These are phyloP conservation scores for Choiromyces venosus DNA, from an alignment of 495 filamentous ascomycete species.

Conservation along the genomic window DNA sequence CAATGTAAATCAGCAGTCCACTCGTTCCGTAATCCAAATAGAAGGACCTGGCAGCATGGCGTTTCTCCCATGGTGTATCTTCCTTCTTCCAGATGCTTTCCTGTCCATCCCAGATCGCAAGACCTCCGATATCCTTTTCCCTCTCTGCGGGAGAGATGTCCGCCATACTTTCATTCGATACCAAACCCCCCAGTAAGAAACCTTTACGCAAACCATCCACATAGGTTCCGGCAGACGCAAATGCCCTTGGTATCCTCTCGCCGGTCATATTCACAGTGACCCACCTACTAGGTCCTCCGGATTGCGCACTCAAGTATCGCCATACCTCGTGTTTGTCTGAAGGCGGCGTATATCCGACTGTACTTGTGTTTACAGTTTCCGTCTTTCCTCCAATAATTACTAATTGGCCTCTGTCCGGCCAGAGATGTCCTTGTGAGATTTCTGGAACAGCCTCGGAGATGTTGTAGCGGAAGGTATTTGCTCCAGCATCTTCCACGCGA, in stretches of 20 bases:
- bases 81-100: constrained; percentile 3
- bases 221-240: constrained; percentile 8
- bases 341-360: constrained; percentile 1
- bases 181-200: not conserved
- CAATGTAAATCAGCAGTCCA: constrained; percentile 7
- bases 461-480: constrained; percentile 4
- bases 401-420: constrained; percentile 2
- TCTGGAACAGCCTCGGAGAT: constrained; percentile 2
- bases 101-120: constrained; percentile 10
- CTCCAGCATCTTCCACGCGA: not conserved
- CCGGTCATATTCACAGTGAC: not conserved
- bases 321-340: constrained; percentile 9
- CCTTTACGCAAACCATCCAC: constrained; percentile 9
- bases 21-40: constrained; percentile 5
- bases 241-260: constrained; percentile 5
- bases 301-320: constrained; percentile 1
- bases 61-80: constrained; percentile 9
- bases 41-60: constrained; percentile 5
- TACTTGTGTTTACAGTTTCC: not conserved
- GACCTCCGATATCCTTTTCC: not conserved
- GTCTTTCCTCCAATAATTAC: constrained; percentile 6
- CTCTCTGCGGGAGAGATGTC: not conserved
- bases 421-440: constrained; percentile 1
- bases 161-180: constrained; percentile 7
- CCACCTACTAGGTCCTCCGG: not conserved